Evolutionary conservation across 768 basidiomycete species (phyloP).

Genomic region (Trichaptum fuscoviolaceum): DNA sequence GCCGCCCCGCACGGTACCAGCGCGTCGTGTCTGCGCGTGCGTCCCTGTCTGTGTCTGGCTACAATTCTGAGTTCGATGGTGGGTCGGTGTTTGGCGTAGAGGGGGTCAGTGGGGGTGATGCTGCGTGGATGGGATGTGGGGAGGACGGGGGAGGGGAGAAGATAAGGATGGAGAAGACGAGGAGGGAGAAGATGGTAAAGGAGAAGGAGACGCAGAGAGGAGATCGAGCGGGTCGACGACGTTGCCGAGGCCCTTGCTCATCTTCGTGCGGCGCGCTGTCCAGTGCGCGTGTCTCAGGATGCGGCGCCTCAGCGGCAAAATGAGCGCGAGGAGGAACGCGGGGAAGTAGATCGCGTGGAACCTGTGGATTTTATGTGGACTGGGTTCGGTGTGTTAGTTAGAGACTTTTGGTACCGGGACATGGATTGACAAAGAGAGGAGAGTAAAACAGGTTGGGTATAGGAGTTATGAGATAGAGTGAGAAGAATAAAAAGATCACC

Average conservation of each 20-base stretch:
- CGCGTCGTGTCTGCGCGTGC: slow-evolving; percentile 53
- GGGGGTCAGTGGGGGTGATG: too few relatives aligned
- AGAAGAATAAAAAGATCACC: too few relatives aligned
- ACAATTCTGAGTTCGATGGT: too few relatives aligned
- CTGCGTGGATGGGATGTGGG: too few relatives aligned
- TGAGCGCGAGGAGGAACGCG: slow-evolving; percentile 72
- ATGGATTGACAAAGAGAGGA: too few relatives aligned
- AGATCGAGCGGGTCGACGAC: slow-evolving; percentile 76
- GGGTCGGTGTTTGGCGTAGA: too few relatives aligned
- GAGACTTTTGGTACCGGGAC: slow-evolving; percentile 4
- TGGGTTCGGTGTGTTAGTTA: not conserved
- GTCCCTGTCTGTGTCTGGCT: too few relatives aligned
- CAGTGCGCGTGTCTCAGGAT: slow-evolving; percentile 76
- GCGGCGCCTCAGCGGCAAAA: slow-evolving; percentile 44
- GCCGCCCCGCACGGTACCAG: slow-evolving; percentile 76
- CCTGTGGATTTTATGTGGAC: slow-evolving; percentile 38
- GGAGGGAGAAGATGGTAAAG: not conserved
- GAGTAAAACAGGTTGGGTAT: too few relatives aligned
- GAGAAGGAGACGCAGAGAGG: slow-evolving; percentile 43
- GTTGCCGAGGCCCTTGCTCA: slow-evolving; percentile 87
- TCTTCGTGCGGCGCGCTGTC: slow-evolving; percentile 79
- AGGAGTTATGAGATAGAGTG: too few relatives aligned
- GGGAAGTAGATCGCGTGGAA: slow-evolving; percentile 90
- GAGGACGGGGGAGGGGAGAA: too few relatives aligned
- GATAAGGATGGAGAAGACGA: too few relatives aligned